Conservation (phyloP, 2,329 filamentous ascomycete species). For the Aureobasidium pullulans region DNA sequence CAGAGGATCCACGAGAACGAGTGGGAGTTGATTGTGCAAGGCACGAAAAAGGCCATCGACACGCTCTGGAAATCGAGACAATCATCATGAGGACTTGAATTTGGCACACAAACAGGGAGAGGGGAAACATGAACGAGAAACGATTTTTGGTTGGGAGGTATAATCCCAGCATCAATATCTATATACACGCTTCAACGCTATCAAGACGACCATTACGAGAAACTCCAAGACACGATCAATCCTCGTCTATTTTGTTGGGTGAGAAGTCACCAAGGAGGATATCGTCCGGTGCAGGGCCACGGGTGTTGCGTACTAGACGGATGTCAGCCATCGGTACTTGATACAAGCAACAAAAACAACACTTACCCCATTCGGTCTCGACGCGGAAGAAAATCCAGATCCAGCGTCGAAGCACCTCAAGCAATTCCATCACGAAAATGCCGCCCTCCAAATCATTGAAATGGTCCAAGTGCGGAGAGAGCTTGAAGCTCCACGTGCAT, state of each 20-base stretch:
- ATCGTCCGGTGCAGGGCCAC: constrained; percentile 55
- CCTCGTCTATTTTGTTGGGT: constrained; percentile 54
- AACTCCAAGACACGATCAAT: constrained; percentile 28
- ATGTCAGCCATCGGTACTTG: constrained; percentile 6
- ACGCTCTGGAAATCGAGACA: constrained; percentile 25
- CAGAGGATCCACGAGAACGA: constrained; percentile 68
- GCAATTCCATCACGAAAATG: constrained; percentile 77
- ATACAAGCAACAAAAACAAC: neutral
- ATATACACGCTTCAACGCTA: constrained; percentile 13
- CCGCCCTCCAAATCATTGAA: constrained; percentile 81
- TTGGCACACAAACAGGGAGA: constrained; percentile 16
- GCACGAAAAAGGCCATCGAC: constrained; percentile 48
- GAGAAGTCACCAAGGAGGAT: constrained; percentile 67
- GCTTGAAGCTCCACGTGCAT: constrained; percentile 86
- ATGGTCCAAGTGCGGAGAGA: constrained; percentile 73
- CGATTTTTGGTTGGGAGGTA: neutral
- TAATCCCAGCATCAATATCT: neutral
- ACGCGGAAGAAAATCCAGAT: constrained; percentile 95
- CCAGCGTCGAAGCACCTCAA: constrained; percentile 86
- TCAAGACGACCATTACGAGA: neutral
- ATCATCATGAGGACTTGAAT: neutral
- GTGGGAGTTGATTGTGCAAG: constrained; percentile 72
- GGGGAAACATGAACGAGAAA: neutral
- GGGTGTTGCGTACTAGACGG: constrained; percentile 44
- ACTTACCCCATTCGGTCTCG: constrained; percentile 71